Conservation (phyloP, 176 grass and related monocot species). For the Phyllostachys edulis region DNA sequence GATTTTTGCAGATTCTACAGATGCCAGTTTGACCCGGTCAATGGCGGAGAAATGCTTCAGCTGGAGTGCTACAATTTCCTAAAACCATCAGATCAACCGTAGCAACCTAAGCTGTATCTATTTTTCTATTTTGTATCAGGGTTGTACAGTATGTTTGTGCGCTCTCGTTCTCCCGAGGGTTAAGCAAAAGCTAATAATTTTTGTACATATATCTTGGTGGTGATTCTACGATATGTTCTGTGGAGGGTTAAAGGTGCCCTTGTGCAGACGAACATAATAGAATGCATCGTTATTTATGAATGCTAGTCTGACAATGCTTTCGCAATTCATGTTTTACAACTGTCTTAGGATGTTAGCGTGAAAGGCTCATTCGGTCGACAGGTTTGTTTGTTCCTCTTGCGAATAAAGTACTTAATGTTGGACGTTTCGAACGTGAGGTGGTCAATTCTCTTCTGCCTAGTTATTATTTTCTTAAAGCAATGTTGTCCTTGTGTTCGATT, state of each 20-base stretch:
- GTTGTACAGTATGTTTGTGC: constrained; percentile 45
- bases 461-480: background rate
- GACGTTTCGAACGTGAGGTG: background rate
- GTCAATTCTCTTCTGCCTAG: background rate
- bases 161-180: background rate
- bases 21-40: constrained; percentile 78
- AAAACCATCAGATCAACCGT: constrained; percentile 51
- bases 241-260: constrained; percentile 17
- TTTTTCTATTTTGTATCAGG: background rate
- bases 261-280: constrained; percentile 34
- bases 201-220: constrained; percentile 53
- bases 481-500: background rate
- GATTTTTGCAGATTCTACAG: constrained; percentile 67
- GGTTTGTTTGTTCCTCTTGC: background rate
- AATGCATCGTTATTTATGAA: constrained; percentile 20
- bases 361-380: background rate
- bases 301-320: background rate
- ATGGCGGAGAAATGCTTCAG: constrained; percentile 86
- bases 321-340: background rate
- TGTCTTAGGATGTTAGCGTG: background rate
- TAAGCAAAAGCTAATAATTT: constrained; percentile 39
- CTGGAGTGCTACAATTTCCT: constrained; percentile 93
- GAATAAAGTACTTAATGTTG: background rate
- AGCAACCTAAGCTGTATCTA: constrained; percentile 3
- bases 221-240: constrained; percentile 13